phyloP scores from a whole-genome alignment of 2,329 filamentous ascomycete species.

The Thelonectria discophora region DNA sequence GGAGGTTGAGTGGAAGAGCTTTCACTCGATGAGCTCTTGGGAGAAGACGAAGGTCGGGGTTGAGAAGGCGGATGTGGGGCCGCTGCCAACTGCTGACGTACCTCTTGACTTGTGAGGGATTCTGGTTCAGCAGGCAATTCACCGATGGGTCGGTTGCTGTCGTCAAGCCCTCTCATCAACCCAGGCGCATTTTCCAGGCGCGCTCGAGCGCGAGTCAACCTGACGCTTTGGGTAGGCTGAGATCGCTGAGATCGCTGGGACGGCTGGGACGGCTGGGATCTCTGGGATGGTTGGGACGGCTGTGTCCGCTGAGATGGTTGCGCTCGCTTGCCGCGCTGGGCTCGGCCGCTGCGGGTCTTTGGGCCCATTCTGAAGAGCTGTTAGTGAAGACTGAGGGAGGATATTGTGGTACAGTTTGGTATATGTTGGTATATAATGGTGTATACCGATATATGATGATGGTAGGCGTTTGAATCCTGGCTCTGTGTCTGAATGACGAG shows the following conservation, averaged over 20 bases:
- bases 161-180: conserved; percentile 37
- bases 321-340: too few species aligned
- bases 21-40: too few species aligned
- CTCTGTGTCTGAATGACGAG: not conserved
- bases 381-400: not conserved
- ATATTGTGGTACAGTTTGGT: too few species aligned
- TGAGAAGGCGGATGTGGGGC: too few species aligned
- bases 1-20: too few species aligned
- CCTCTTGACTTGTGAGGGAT: conserved; percentile 23
- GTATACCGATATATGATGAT: not conserved
- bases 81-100: not conserved
- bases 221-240: conserved; percentile 15
- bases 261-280: too few species aligned
- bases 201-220: conserved; percentile 37
- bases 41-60: too few species aligned
- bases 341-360: not conserved
- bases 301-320: too few species aligned
- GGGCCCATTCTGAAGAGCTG: not conserved
- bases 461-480: not conserved
- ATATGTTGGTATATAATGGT: not conserved
- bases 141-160: conserved; percentile 19
- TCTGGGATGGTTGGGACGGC: too few species aligned
- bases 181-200: conserved; percentile 32
- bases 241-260: too few species aligned
- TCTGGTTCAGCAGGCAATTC: conserved; percentile 29